A percentile compares a stretch with the other conserved stretches of the same genome.
Evolutionary conservation across 495 filamentous ascomycete species (phyloP).

Genomic region (Podospora pseudopauciseta): DNA sequence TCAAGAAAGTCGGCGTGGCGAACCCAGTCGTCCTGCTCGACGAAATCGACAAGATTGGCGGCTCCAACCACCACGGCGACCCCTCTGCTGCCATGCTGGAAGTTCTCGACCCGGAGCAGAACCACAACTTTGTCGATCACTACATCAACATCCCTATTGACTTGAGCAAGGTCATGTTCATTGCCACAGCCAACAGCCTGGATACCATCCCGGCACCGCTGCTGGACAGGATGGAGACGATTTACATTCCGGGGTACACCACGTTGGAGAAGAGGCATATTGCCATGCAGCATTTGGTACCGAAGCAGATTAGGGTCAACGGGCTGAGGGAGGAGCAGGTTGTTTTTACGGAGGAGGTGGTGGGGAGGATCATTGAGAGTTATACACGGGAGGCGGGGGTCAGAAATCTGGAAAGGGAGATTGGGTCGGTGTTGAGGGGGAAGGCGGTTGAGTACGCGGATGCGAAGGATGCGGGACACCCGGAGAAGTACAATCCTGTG

Average conservation of each 20-base stretch:
- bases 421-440: constrained; percentile 87
- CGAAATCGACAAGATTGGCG: constrained; percentile 97
- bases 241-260: constrained; percentile 89
- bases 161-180: constrained; percentile 93
- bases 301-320: constrained; percentile 80
- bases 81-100: constrained; percentile 99
- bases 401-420: constrained; percentile 91
- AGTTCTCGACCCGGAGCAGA: constrained; percentile 97
- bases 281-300: constrained; percentile 85
- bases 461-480: constrained; percentile 70
- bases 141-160: constrained; percentile 97
- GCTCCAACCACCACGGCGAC: constrained; percentile 89
- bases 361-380: constrained; percentile 89
- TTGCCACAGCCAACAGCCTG: constrained; percentile 95
- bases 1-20: constrained; percentile 93
- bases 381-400: constrained; percentile 99
- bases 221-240: constrained; percentile 97
- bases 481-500: constrained; percentile 66
- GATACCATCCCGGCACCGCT: constrained; percentile 93
- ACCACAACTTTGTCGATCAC: constrained; percentile 90
- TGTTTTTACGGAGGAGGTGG: constrained; percentile 70
- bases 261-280: constrained; percentile 98
- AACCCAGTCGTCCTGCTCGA: constrained; percentile 97
- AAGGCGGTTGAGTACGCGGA: constrained; percentile 96
- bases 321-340: constrained; percentile 74